phyloP scores from a whole-genome alignment of 139 green algal genomes.

The Chlamydomonas sp. region DNA sequence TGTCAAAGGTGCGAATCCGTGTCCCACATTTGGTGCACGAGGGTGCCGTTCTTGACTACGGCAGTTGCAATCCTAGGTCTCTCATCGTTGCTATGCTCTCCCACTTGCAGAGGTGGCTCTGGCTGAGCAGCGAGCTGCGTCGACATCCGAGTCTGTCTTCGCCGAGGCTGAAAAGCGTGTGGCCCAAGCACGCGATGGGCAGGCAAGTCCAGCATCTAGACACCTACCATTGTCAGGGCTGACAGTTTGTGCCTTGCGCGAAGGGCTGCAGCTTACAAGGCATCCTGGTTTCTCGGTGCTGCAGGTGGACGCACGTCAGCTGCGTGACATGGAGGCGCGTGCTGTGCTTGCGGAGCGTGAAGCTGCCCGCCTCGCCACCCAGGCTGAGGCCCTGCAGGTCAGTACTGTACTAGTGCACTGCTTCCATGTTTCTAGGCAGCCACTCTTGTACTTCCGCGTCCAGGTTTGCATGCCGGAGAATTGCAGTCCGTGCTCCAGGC shows the following conservation, averaged over 20 bases:
- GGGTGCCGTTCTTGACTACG: neutral
- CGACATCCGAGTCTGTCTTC: neutral
- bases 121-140: constrained; percentile 5
- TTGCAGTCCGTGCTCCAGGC: no score
- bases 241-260: no score
- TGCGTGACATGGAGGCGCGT: constrained; percentile 31
- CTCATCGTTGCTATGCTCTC: neutral
- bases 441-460: neutral
- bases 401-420: neutral
- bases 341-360: constrained; percentile 24
- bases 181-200: neutral
- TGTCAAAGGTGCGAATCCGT: neutral
- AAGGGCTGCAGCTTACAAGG: no score
- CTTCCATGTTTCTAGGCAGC: no score
- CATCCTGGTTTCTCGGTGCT: neutral
- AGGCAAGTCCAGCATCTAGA: neutral
- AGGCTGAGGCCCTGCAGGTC: constrained; percentile 45
- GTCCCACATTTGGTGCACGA: neutral
- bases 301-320: constrained; percentile 17
- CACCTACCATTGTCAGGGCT: no score
- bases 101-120: neutral
- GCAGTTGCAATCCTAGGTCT: neutral
- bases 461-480: neutral
- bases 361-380: constrained; percentile 18
- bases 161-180: constrained; percentile 4